These are phyloP conservation scores for Fusarium pseudoanthophilum DNA, from an alignment of 2,329 filamentous ascomycete species.

Conservation along the genomic window DNA sequence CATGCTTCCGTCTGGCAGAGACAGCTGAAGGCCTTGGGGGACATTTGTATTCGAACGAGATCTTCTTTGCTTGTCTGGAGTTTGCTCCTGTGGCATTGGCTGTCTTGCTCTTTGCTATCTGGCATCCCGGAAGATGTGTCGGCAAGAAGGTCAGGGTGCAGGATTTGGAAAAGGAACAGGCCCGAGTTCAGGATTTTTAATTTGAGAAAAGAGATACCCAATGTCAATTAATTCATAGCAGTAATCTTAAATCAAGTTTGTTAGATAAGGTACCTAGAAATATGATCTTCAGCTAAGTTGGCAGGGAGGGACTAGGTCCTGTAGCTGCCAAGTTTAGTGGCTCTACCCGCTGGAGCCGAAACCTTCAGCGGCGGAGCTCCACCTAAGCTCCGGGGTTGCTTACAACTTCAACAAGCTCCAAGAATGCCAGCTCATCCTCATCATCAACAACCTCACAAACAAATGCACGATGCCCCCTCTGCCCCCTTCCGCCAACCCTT, in stretches of 20 bases:
- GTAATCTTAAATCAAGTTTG: neutral
- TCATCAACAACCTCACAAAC: neutral
- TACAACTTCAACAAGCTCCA: slow-evolving; percentile 1
- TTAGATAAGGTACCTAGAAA: neutral
- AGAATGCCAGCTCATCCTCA: slow-evolving; percentile 4
- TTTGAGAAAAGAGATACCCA: neutral
- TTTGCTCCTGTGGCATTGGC: slow-evolving; percentile 65
- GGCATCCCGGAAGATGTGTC: slow-evolving; percentile 47
- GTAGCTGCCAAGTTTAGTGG: slow-evolving; percentile 16
- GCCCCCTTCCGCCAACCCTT: slow-evolving; percentile 42
- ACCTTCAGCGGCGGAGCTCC: slow-evolving; percentile 10
- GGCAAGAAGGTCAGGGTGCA: slow-evolving; percentile 39
- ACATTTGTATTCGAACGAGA: slow-evolving; percentile 60
- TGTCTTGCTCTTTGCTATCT: slow-evolving; percentile 55
- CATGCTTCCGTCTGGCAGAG: slow-evolving; percentile 64
- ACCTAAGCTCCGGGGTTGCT: slow-evolving; percentile 5
- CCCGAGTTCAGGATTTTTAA: slow-evolving; percentile 25
- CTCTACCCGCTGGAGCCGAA: slow-evolving; percentile 12
- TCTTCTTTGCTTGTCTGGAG: slow-evolving; percentile 64
- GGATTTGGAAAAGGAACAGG: slow-evolving; percentile 34
- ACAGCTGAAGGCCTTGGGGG: slow-evolving; percentile 61
- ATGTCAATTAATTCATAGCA: neutral
- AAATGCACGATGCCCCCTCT: slow-evolving; percentile 47
- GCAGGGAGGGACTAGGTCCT: neutral
- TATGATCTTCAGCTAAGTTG: neutral